Evolutionary conservation across 176 grass and related monocot genomes (phyloP), one percentile per base, ranked within the genome.

Genomic region (Aegilops umbellulata): DNA sequence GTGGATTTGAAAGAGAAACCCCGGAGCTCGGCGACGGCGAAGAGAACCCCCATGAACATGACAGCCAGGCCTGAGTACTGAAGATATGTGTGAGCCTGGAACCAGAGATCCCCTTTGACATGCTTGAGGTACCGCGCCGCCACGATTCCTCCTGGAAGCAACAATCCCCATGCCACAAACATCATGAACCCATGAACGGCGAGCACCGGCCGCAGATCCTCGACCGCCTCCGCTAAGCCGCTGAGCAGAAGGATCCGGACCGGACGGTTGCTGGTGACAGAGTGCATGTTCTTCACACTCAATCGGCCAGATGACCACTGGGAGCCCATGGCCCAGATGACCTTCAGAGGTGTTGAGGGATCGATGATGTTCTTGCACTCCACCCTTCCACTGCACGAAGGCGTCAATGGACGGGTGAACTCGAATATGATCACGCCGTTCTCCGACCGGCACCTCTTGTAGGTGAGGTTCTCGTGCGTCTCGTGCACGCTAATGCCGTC

Each of bases 161-260:
- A 31, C 46, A 95, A 57, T 23, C 92, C 94, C 96, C 92, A 98
- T 14, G 97, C 86, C 34, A 98, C 90, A 84, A 98, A 98, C 97
- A 98, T 98, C 94, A 98, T 95, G 30, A 98, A 94, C 1, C 94
- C 97, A 65, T 95, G 93, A 84, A 98, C 91, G 35, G 90, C 94
- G 42, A 98, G 84, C 75, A 98, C 92, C 1, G 93, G 92, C 6
- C 86, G 89, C 22, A 94, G 60, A 38, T 98, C 97, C 88, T 98
- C 80, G 65, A 94, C 86, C 3, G 88, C 97, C 57, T 95, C 94
- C 7, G 94, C 90, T 70, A 88, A 88, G 1, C 97, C 94, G 14
- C 91, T 88, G 60, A 90, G 71, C 65, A 94, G 36, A 27, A 90
- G 79, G 84, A 94, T 84, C 34, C 86, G 80, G 41, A 97, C 84